Conservation (phyloP, 2,329 filamentous ascomycete species). For the Trichoderma guizhouense region DNA sequence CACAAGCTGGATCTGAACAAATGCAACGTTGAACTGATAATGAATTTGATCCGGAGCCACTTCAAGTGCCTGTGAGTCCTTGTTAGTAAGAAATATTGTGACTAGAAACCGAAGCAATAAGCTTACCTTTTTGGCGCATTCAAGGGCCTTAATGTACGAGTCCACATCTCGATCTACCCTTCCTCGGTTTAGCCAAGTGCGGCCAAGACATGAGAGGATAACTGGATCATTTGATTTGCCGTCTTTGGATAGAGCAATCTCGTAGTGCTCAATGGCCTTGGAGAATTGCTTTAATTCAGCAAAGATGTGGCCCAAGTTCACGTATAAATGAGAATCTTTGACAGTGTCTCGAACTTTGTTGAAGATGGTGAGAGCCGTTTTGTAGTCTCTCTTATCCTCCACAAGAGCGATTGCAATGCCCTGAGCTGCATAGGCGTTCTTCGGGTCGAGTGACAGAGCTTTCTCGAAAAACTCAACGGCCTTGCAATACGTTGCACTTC, state of each 20-base stretch:
- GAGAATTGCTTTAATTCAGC: conserved; percentile 85
- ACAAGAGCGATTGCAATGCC: conserved; percentile 91
- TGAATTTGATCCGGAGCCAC: conserved; percentile 80
- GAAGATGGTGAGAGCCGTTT: conserved; percentile 79
- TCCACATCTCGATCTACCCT: conserved; percentile 59
- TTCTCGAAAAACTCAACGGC: conserved; percentile 99
- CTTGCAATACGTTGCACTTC: conserved; percentile 79
- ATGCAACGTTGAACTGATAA: conserved; percentile 96
- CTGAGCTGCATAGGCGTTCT: conserved; percentile 94
- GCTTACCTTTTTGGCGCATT: conserved; percentile 61
- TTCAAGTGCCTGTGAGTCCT: conserved; percentile 59
- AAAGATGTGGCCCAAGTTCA: conserved; percentile 92
- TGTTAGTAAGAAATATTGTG: not conserved
- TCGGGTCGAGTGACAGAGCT: conserved; percentile 87
- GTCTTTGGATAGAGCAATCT: conserved; percentile 76
- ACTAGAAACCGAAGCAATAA: not conserved
- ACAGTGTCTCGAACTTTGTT: conserved; percentile 87
- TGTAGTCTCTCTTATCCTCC: conserved; percentile 89
- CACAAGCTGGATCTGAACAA: conserved; percentile 92
- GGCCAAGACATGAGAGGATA: conserved; percentile 80
- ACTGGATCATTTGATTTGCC: conserved; percentile 69
- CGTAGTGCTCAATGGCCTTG: conserved; percentile 93
- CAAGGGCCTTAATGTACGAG: conserved; percentile 54
- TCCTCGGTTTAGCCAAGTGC: conserved; percentile 81
- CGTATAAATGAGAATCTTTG: conserved; percentile 80